A percentile compares a stretch with the other conserved stretches of the same genome.
Conservation (phyloP, 2,329 filamentous ascomycete genomes). For the Fusarium siculi region DNA sequence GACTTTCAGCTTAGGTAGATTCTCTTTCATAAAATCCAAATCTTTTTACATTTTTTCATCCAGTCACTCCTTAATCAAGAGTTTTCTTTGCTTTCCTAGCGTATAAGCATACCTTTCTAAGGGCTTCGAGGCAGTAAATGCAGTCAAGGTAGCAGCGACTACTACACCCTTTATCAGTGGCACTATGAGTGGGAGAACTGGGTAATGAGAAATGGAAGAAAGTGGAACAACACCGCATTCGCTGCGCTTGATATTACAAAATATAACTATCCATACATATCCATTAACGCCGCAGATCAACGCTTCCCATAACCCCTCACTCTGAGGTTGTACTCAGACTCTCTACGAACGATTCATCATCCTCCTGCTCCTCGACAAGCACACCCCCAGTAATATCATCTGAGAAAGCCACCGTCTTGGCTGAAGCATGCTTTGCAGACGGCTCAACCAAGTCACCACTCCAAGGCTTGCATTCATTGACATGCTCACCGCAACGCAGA, state of each 20-base stretch:
- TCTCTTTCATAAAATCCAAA: background rate
- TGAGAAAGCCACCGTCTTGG: slow-evolving; percentile 72
- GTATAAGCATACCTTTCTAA: background rate
- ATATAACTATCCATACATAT: slow-evolving; percentile 3
- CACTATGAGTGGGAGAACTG: background rate
- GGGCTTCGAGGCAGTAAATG: background rate
- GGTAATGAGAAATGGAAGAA: background rate
- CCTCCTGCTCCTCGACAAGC: slow-evolving; percentile 45
- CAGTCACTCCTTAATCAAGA: background rate
- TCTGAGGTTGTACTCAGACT: slow-evolving; percentile 40
- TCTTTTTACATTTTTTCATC: background rate
- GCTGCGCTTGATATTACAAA: slow-evolving; percentile 22
- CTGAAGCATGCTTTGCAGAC: slow-evolving; percentile 53
- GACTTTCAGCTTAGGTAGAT: background rate
- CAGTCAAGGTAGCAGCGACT: background rate
- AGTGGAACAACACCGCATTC: background rate
- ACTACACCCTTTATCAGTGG: background rate
- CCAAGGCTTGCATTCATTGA: slow-evolving; percentile 92
- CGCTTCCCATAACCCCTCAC: background rate
- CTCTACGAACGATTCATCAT: slow-evolving; percentile 37
- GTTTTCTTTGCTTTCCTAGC: background rate
- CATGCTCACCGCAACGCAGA: slow-evolving; percentile 83
- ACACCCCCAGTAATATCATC: slow-evolving; percentile 60
- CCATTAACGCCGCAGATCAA: background rate
- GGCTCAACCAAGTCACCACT: slow-evolving; percentile 84